Evolutionary conservation across 805 yeast genomes (phyloP), one percentile per base, ranked within the genome.

Genomic region (Wickerhamomyces canadensis): DNA sequence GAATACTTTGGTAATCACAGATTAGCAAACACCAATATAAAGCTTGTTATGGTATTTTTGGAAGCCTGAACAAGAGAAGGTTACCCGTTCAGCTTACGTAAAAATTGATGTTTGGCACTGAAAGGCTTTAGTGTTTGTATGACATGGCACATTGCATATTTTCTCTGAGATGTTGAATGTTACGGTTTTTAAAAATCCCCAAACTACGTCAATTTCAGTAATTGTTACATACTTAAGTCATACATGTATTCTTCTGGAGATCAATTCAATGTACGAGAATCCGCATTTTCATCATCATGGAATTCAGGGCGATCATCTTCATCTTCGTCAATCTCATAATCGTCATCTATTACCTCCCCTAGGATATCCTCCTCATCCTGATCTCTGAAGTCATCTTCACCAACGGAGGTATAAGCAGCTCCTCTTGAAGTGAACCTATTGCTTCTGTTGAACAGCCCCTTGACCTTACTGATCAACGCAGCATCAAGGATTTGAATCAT

Each of bases 401-500:
- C 41, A 7, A 51, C 47, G 6, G 52, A 36, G 0, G 44, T 37
- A 34, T 52, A 53, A 0, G 46, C 40, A n/a, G 41, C 54, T 23
- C 54, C 55, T 29, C 56, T 40, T 11, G 43, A 33, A 4, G 49
- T 36, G 28, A 43, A 52, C 34, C 52, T 49, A 38, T 31, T 43
- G 14, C 25, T 48, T 36, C 54, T 49, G 19, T 39, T 17, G 34
- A 51, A 48, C 4, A 46, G 3, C 1, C 42, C 36, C 36, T 32
- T 51, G 38, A 47, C 34, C 35, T 35, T 39, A 32, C 35, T 37
- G 38, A 48, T 31, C 34, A 42, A 16, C 4, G 46, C 43, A 22
- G 36, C 36, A 32, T 43, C 61, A 31, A 27, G 47, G 47, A 36
- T 49, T 44, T 36, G 57, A 46, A 31, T 52, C 61, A 48, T 54